These are phyloP conservation scores for Scolecobasidium constrictum DNA, from an alignment of 2,329 filamentous ascomycete genomes.

Conservation along the genomic window DNA sequence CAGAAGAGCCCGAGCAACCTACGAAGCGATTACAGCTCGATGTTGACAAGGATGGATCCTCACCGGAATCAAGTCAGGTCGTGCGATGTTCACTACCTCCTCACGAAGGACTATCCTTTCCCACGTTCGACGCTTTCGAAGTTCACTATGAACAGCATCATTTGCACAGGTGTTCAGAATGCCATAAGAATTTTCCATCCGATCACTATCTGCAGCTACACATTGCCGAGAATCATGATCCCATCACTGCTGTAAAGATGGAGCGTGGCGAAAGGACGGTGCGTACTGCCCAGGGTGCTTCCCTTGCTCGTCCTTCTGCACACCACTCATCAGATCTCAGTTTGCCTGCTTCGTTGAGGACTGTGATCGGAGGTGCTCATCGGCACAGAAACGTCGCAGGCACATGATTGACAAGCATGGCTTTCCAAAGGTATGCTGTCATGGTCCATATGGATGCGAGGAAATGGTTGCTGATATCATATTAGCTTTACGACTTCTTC, in stretches of 20 bases:
- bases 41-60: no score
- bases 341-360: constrained; percentile 84
- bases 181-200: constrained; percentile 79
- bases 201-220: constrained; percentile 71
- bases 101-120: constrained; percentile 63
- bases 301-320: no score
- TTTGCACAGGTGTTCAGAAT: constrained; percentile 75
- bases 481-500: constrained; percentile 68
- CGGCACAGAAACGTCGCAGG: constrained; percentile 70
- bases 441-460: no score
- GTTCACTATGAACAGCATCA: constrained; percentile 74
- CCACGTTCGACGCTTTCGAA: constrained; percentile 71
- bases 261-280: constrained; percentile 82
- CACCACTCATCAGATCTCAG: constrained; percentile 39
- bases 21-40: constrained; percentile 34
- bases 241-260: constrained; percentile 58
- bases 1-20: not conserved
- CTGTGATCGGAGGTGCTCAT: constrained; percentile 76
- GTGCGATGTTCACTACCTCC: constrained; percentile 80
- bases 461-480: not conserved
- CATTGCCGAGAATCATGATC: constrained; percentile 85
- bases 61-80: no score
- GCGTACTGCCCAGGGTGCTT: constrained; percentile 30
- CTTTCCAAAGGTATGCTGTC: constrained; percentile 53
- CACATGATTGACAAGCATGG: constrained; percentile 92